A percentile compares a stretch with the other conserved stretches of the same genome.
Conservation (phyloP, 176 grass and related monocot species). For the maize (Zea mays) region Zm-B73-REFERENCE-NAM-5.0 NC_050101.1:175333501-175334000, state of each 20-base stretch:
- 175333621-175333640: slow-evolving; percentile 73
- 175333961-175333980: slow-evolving; percentile 70
- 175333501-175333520: slow-evolving; percentile 69
- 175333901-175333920: slow-evolving; percentile 78
- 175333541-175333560: slow-evolving; percentile 48
- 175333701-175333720: slow-evolving; percentile 80
- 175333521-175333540: slow-evolving; percentile 62
- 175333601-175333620: slow-evolving; percentile 52
- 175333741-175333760: slow-evolving; percentile 82
- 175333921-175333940: slow-evolving; percentile 87
- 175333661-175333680: slow-evolving; percentile 69
- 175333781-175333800: slow-evolving; percentile 75
- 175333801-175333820: slow-evolving; percentile 73
- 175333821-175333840: slow-evolving; percentile 73
- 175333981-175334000: slow-evolving; percentile 58
- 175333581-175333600: slow-evolving; percentile 82
- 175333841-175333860: slow-evolving; percentile 70
- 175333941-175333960: slow-evolving; percentile 83
- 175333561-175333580: slow-evolving; percentile 82
- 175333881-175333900: slow-evolving; percentile 82
- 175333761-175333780: slow-evolving; percentile 75
- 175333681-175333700: slow-evolving; percentile 79
- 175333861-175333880: slow-evolving; percentile 67
- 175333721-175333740: slow-evolving; percentile 76
- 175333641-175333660: slow-evolving; percentile 74